Percentiles rank a stretch among this genome's conserved stretches.
Evolutionary conservation across 495 filamentous ascomycete genomes (phyloP).

Genomic region (Ramalina peruviana): DNA sequence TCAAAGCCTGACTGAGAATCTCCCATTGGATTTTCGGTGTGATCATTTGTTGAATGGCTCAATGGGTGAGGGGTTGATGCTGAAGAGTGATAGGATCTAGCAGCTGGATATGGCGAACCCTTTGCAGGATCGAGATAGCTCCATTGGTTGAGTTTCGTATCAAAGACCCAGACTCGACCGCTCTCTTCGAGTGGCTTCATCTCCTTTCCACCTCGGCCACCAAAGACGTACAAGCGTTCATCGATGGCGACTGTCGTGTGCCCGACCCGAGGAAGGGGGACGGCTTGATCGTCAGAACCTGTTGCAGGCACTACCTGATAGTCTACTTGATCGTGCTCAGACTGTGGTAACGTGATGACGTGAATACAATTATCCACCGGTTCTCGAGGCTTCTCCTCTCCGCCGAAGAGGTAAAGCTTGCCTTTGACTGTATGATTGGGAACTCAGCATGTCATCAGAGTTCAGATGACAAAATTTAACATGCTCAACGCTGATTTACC

Average conservation of each 20-base stretch:
- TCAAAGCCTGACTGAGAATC: slow-evolving; percentile 16
- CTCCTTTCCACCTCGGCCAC: slow-evolving; percentile 37
- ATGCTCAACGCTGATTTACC: too few species aligned
- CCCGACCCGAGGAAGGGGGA: slow-evolving; percentile 35
- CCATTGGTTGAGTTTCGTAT: slow-evolving; percentile 17
- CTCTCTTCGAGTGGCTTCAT: slow-evolving; percentile 41
- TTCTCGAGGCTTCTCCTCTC: slow-evolving; percentile 27
- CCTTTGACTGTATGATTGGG: slow-evolving; percentile 28
- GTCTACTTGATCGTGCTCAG: slow-evolving; percentile 9
- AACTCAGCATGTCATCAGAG: too few species aligned
- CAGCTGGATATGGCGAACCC: slow-evolving; percentile 11
- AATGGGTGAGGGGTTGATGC: slow-evolving; percentile 11
- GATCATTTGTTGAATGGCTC: background rate
- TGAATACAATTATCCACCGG: slow-evolving; percentile 60
- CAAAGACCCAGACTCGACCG: slow-evolving; percentile 35
- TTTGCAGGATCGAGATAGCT: slow-evolving; percentile 8
- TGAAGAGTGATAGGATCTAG: slow-evolving; percentile 12
- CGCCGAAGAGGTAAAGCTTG: slow-evolving; percentile 41
- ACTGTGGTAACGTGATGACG: slow-evolving; percentile 31
- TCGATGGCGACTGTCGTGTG: slow-evolving; percentile 29
- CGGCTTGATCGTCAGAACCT: background rate
- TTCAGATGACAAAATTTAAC: too few species aligned
- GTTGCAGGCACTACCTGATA: slow-evolving; percentile 7
- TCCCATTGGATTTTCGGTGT: slow-evolving; percentile 2
- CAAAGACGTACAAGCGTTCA: slow-evolving; percentile 39